Percentiles rank a stretch among this genome's conserved stretches.
Conservation (phyloP, 1,284 basidiomycete species). For the Tetrapyrgos nigripes region DNA sequence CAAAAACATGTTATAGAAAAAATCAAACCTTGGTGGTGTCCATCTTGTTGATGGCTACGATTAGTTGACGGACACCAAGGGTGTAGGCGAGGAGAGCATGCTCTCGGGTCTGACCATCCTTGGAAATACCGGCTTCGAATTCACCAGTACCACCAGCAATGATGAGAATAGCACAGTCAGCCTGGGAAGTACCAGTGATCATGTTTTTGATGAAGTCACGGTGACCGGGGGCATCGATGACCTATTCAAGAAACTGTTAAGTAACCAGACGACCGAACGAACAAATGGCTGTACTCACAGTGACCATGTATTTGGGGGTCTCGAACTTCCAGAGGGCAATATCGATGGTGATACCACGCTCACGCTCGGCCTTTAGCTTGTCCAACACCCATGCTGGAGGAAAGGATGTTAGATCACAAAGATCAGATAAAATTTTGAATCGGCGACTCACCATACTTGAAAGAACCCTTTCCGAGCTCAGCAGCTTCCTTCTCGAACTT, state of each 20-base stretch:
- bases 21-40: constrained; percentile 88
- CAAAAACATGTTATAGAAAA: background rate
- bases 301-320: constrained; percentile 92
- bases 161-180: constrained; percentile 99
- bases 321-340: constrained; percentile 99
- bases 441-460: constrained; percentile 89
- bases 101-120: constrained; percentile 99
- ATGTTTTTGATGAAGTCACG: constrained; percentile 99
- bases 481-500: constrained; percentile 99
- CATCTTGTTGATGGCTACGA: constrained; percentile 99
- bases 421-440: constrained; percentile 18
- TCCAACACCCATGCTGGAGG: constrained; percentile 96
- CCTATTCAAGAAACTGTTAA: constrained; percentile 48
- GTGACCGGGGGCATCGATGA: constrained; percentile 99
- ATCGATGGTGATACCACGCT: constrained; percentile 99
- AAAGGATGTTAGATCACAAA: constrained; percentile 24
- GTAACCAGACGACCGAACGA: constrained; percentile 7
- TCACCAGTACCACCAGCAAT: constrained; percentile 99
- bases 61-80: constrained; percentile 99
- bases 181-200: constrained; percentile 99
- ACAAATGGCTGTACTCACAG: constrained; percentile 57
- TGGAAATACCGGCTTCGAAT: constrained; percentile 99
- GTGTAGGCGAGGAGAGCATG: constrained; percentile 99
- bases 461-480: constrained; percentile 99
- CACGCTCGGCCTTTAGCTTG: constrained; percentile 99